Evolutionary conservation across 805 yeast genomes (phyloP).

Genomic region (Sugiyamaella smithiae): DNA sequence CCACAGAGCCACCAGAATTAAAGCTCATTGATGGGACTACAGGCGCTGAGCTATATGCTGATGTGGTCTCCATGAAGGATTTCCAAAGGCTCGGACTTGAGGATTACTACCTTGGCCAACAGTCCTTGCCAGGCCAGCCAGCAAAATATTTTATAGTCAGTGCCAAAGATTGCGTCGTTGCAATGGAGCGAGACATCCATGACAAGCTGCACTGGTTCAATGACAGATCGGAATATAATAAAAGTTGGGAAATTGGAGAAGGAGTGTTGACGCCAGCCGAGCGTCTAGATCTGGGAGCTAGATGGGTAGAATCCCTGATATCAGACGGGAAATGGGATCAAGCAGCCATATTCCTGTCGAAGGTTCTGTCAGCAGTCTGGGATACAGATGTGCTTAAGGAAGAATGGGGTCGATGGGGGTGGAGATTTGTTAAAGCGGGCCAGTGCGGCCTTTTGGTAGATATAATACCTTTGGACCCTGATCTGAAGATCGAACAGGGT

Average conservation of each 20-base stretch:
- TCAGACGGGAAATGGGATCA: slow-evolving; percentile 50
- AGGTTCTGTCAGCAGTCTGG: slow-evolving; percentile 36
- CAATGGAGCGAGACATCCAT: slow-evolving; percentile 61
- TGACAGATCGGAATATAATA: slow-evolving; percentile 49
- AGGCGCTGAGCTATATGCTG: slow-evolving; percentile 74
- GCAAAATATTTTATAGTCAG: slow-evolving; percentile 64
- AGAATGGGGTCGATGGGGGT: slow-evolving; percentile 68
- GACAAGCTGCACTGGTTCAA: slow-evolving; percentile 77
- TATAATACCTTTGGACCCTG: slow-evolving; percentile 51
- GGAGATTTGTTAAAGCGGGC: slow-evolving; percentile 47
- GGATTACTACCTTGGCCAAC: slow-evolving; percentile 67
- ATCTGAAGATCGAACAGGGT: slow-evolving; percentile 35
- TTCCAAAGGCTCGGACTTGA: slow-evolving; percentile 64
- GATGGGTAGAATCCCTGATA: slow-evolving; percentile 41
- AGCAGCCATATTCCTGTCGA: slow-evolving; percentile 50
- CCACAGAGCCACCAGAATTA: slow-evolving; percentile 60
- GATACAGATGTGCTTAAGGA: slow-evolving; percentile 22
- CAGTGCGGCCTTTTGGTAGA: slow-evolving; percentile 48
- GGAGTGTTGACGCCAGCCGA: slow-evolving; percentile 50
- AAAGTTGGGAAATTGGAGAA: slow-evolving; percentile 79
- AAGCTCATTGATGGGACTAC: slow-evolving; percentile 60
- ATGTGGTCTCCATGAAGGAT: slow-evolving; percentile 62
- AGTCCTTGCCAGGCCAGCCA: slow-evolving; percentile 8
- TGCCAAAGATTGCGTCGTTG: slow-evolving; percentile 77
- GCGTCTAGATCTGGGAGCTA: slow-evolving; percentile 58